phyloP scores from a whole-genome alignment of 768 basidiomycete species.

The Mrakia blollopis region DNA sequence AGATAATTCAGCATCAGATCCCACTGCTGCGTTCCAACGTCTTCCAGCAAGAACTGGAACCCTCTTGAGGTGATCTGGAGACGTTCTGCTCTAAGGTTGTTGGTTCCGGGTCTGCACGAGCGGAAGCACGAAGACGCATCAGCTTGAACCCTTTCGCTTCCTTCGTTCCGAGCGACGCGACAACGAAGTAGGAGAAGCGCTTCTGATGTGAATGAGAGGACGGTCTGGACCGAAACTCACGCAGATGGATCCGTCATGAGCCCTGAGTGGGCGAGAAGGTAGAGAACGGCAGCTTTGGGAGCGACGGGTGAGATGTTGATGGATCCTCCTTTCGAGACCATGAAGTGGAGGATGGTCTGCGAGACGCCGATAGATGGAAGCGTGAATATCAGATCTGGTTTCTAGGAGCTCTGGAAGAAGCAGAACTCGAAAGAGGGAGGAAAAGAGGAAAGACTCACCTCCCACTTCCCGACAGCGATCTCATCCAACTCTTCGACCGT shows the following conservation, averaged over 20 bases:
- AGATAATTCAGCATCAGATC: slow-evolving; percentile 86
- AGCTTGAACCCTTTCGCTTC: slow-evolving; percentile 48
- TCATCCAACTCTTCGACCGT: slow-evolving; percentile 62
- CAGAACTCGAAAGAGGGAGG: background rate
- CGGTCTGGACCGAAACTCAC: slow-evolving; percentile 35
- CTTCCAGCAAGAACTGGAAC: slow-evolving; percentile 92
- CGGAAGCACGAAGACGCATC: slow-evolving; percentile 29
- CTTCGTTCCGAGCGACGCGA: slow-evolving; percentile 45
- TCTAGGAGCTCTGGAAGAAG: background rate
- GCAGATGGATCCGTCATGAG: slow-evolving; percentile 74
- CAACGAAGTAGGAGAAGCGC: slow-evolving; percentile 39
- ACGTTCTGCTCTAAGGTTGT: slow-evolving; percentile 34
- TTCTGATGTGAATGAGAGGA: background rate
- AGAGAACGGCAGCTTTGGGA: slow-evolving; percentile 68
- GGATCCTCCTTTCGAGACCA: slow-evolving; percentile 67
- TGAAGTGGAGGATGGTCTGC: slow-evolving; percentile 92
- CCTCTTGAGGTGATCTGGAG: slow-evolving; percentile 78
- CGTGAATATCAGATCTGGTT: too few species aligned
- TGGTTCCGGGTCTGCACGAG: slow-evolving; percentile 22
- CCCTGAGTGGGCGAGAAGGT: slow-evolving; percentile 73
- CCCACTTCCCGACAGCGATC: slow-evolving; percentile 84
- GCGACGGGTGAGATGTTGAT: slow-evolving; percentile 71
- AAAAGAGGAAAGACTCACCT: slow-evolving; percentile 52
- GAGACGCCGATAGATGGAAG: too few species aligned
- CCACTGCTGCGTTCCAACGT: slow-evolving; percentile 93